A percentile compares a stretch with the other conserved stretches of the same genome.
phyloP scores from a whole-genome alignment of 2,329 filamentous ascomycete genomes.

The Sarocladium brachiariae region DNA sequence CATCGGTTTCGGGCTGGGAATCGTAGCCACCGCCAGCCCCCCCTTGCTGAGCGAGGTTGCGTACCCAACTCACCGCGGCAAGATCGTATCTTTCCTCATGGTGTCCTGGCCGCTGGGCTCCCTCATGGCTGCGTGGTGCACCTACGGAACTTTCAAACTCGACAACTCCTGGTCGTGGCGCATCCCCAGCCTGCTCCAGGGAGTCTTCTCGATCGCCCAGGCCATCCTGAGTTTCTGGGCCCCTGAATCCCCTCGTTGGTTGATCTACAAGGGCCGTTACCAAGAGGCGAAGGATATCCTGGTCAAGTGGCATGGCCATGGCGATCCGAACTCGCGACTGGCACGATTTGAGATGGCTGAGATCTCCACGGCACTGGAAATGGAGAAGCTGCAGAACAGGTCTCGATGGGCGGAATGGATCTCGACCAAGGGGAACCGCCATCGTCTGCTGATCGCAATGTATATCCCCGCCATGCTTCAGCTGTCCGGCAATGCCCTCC shows the following conservation, averaged over 20 bases:
- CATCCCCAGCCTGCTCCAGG: constrained; percentile 17
- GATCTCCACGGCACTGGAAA: constrained; percentile 18
- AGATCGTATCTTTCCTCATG: background rate
- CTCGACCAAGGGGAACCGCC: constrained; percentile 26
- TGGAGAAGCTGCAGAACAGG: constrained; percentile 18
- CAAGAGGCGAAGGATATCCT: constrained; percentile 27
- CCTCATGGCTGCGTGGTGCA: constrained; percentile 19
- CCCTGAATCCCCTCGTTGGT: constrained; percentile 14
- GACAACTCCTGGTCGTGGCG: constrained; percentile 16
- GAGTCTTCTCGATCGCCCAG: constrained; percentile 11
- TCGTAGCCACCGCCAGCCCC: background rate
- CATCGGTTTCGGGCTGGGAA: constrained; percentile 18
- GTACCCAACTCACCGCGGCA: constrained; percentile 8
- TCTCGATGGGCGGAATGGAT: constrained; percentile 21
- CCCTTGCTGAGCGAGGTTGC: constrained; percentile 4
- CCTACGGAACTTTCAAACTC: constrained; percentile 17
- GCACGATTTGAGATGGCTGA: constrained; percentile 20
- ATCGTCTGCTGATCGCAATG: constrained; percentile 28
- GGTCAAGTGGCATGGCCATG: constrained; percentile 34
- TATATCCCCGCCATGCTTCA: constrained; percentile 6
- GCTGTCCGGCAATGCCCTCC: constrained; percentile 16
- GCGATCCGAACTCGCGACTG: constrained; percentile 22
- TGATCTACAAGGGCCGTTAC: constrained; percentile 27
- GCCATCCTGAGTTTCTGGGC: constrained; percentile 5
- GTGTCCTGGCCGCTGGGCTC: constrained; percentile 13